phyloP scores from a whole-genome alignment of 495 filamentous ascomycete species.

The Ascobolus immersus region DNA sequence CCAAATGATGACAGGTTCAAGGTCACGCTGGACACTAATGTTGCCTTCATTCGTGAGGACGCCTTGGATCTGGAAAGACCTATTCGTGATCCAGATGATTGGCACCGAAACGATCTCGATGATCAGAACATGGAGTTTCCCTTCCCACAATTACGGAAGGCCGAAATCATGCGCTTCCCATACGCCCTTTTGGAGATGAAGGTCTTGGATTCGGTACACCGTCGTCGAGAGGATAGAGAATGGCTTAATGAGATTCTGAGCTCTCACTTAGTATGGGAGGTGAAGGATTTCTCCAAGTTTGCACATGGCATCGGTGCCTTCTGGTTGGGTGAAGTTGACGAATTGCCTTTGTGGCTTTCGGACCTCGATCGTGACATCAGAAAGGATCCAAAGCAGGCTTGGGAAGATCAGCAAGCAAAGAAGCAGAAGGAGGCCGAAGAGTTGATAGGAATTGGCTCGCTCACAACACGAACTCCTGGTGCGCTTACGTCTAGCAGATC shows the following conservation, averaged over 20 bases:
- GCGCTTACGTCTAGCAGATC: background rate
- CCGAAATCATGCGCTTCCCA: conserved; percentile 79
- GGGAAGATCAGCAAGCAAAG: conserved; percentile 62
- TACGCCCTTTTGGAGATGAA: conserved; percentile 85
- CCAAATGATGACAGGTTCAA: conserved; percentile 75
- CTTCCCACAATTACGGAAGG: conserved; percentile 58
- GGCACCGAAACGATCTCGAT: conserved; percentile 84
- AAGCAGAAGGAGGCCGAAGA: conserved; percentile 53
- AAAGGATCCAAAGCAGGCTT: conserved; percentile 71
- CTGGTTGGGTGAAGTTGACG: conserved; percentile 91
- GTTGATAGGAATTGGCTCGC: conserved; percentile 67
- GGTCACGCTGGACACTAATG: conserved; percentile 74
- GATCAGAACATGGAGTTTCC: conserved; percentile 58
- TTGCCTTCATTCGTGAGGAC: conserved; percentile 85
- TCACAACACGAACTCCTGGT: conserved; percentile 30
- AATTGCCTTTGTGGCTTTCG: conserved; percentile 80
- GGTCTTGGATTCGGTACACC: conserved; percentile 19
- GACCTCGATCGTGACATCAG: conserved; percentile 79
- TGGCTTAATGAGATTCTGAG: conserved; percentile 80
- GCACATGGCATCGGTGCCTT: conserved; percentile 74
- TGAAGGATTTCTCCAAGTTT: conserved; percentile 85
- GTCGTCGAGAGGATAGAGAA: conserved; percentile 31
- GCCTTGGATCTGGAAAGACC: conserved; percentile 56
- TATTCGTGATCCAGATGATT: conserved; percentile 62
- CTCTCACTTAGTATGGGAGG: conserved; percentile 73